Percentiles rank a stretch among this genome's conserved stretches.
Conservation (phyloP, 192 early-diverging fungal species). For the Backusella australiensis region DNA sequence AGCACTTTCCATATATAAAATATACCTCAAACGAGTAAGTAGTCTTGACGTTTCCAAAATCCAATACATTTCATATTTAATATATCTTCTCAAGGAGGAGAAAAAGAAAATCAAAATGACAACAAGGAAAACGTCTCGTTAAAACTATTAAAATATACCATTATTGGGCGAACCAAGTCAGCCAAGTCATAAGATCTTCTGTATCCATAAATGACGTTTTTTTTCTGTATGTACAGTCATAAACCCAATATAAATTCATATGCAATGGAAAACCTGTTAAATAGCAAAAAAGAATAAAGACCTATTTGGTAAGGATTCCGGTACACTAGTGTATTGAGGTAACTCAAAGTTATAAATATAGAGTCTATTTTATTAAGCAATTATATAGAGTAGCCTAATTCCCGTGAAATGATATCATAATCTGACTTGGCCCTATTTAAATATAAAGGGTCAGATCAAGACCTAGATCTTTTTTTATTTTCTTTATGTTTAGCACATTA, state of each 20-base stretch:
- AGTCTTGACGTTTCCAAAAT: background rate
- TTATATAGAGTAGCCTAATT: background rate
- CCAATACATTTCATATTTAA: background rate
- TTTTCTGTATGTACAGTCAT: background rate
- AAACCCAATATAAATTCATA: background rate
- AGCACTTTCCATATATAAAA: background rate
- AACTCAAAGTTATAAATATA: constrained; percentile 1
- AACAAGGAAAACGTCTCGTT: background rate
- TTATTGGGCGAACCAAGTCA: background rate
- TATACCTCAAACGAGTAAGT: background rate
- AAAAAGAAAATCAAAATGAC: background rate
- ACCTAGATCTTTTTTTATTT: background rate
- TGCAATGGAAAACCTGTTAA: background rate
- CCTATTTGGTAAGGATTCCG: background rate
- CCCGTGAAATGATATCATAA: constrained; percentile 1
- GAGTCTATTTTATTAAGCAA: background rate
- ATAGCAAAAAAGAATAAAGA: background rate
- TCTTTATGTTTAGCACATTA: background rate
- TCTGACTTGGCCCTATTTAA: background rate
- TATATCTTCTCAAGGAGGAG: background rate
- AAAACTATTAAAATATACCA: background rate
- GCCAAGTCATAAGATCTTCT: background rate
- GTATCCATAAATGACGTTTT: background rate
- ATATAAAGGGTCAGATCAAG: background rate
- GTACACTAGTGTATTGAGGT: background rate